Evolutionary conservation across 139 green algal species (phyloP).

Genomic region (Astrephomene gubernaculifera): DNA sequence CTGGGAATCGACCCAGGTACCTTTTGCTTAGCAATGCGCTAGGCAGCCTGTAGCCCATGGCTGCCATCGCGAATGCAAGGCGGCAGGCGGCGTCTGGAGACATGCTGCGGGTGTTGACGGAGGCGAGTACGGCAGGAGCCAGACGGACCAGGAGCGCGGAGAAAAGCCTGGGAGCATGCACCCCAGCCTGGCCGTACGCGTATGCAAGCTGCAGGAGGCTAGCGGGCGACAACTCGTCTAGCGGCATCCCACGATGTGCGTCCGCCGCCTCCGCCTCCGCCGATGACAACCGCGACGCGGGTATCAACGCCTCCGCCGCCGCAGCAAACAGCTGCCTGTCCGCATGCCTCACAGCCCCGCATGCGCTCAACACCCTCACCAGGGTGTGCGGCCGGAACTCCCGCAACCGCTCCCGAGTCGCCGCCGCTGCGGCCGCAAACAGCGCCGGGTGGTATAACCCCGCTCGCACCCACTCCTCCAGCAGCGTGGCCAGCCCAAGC

Average conservation of each 20-base stretch:
- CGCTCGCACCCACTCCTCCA: constrained; percentile 26
- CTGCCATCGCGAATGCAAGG: not conserved
- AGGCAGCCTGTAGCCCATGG: not conserved
- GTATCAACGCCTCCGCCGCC: constrained; percentile 32
- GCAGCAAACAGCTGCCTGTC: constrained; percentile 38
- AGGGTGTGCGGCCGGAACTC: constrained; percentile 39
- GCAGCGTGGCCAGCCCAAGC: constrained; percentile 47
- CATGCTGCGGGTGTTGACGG: too few relatives aligned
- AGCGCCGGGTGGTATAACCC: not conserved
- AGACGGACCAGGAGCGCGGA: not conserved
- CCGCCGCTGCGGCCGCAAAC: not conserved
- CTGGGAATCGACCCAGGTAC: too few relatives aligned
- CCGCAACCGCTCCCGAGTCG: constrained; percentile 11
- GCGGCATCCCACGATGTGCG: too few relatives aligned
- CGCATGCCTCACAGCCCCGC: constrained; percentile 23
- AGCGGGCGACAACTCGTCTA: not conserved
- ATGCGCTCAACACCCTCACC: constrained; percentile 42
- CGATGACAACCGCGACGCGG: not conserved
- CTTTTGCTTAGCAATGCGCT: too few relatives aligned
- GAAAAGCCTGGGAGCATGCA: not conserved
- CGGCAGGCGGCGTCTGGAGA: not conserved
- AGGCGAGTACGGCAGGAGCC: not conserved
- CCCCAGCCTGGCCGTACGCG: constrained; percentile 19
- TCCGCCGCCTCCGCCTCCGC: not conserved
- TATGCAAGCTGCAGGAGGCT: not conserved